phyloP scores from a whole-genome alignment of 1,284 basidiomycete genomes.

The Apiotrichum laibachii region DNA sequence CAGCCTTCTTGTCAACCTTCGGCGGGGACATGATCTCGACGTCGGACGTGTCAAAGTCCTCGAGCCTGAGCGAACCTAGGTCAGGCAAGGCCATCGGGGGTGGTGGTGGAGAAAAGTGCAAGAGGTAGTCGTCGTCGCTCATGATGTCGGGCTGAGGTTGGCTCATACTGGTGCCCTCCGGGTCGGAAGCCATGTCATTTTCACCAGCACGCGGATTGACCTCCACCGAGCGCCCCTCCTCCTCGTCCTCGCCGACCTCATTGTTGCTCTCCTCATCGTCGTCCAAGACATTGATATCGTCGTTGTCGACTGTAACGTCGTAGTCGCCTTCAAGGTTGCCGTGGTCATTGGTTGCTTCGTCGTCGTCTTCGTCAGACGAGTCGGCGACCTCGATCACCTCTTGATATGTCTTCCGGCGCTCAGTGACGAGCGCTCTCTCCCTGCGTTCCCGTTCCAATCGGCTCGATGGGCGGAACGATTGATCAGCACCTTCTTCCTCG shows the following conservation, averaged over 20 bases:
- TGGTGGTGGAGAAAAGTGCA: constrained; percentile 29
- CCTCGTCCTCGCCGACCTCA: constrained; percentile 8
- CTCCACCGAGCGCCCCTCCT: not conserved
- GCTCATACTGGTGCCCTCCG: too few species aligned
- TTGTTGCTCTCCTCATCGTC: constrained; percentile 6
- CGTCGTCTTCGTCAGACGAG: constrained; percentile 16
- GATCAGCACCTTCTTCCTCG: not conserved
- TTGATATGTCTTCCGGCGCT: too few species aligned
- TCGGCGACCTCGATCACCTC: constrained; percentile 8
- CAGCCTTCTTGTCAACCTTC: not conserved
- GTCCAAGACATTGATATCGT: constrained; percentile 7
- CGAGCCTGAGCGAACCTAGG: constrained; percentile 13
- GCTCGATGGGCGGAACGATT: not conserved
- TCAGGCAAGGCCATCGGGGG: constrained; percentile 22
- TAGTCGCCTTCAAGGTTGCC: constrained; percentile 11
- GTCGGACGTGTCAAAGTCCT: not conserved
- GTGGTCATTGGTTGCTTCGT: not conserved
- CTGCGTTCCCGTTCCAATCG: too few species aligned
- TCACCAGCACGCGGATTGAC: too few species aligned
- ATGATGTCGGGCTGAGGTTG: too few species aligned
- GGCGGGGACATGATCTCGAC: not conserved
- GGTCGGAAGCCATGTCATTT: too few species aligned
- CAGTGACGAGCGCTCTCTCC: too few species aligned
- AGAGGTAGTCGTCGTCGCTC: constrained; percentile 11
- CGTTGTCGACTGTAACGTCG: not conserved